phyloP scores from a whole-genome alignment of 352 stramenopile genomes.

The Phytopythium litorale region DNA sequence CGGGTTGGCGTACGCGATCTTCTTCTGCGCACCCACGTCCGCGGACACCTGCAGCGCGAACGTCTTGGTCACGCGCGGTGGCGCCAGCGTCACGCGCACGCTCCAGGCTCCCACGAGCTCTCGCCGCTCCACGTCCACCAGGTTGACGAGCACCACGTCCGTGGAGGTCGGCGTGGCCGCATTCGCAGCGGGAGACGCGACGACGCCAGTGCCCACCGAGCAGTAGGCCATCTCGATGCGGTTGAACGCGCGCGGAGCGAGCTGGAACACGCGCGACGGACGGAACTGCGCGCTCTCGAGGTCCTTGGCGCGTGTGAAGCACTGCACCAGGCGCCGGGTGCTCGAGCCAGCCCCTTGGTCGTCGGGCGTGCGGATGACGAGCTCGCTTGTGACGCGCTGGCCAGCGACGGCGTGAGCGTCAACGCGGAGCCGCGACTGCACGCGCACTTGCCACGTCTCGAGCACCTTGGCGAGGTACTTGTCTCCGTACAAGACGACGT shows the following conservation, averaged over 20 bases:
- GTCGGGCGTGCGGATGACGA: slow-evolving; percentile 78
- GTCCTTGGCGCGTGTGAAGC: slow-evolving; percentile 48
- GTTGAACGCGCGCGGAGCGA: slow-evolving; percentile 90
- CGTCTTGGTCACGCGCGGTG: slow-evolving; percentile 89
- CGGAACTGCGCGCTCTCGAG: slow-evolving; percentile 61
- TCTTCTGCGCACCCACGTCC: slow-evolving; percentile 75
- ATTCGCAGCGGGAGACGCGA: slow-evolving; percentile 3
- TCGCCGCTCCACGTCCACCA: slow-evolving; percentile 88
- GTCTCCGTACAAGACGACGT: slow-evolving; percentile 88
- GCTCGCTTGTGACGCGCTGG: slow-evolving; percentile 79
- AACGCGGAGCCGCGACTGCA: slow-evolving; percentile 73
- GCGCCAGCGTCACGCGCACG: slow-evolving; percentile 61
- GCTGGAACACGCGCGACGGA: slow-evolving; percentile 75
- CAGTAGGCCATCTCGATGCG: slow-evolving; percentile 82
- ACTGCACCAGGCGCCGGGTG: slow-evolving; percentile 27
- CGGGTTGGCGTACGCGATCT: slow-evolving; percentile 92
- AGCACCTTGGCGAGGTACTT: slow-evolving; percentile 72
- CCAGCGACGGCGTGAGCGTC: slow-evolving; percentile 87
- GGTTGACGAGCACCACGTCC: slow-evolving; percentile 60
- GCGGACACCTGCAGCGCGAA: slow-evolving; percentile 85
- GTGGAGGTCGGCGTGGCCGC: slow-evolving; percentile 4
- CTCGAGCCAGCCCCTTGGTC: slow-evolving; percentile 35
- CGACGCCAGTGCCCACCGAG: slow-evolving; percentile 27
- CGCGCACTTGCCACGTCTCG: slow-evolving; percentile 82
- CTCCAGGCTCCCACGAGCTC: slow-evolving; percentile 91